Evolutionary conservation across 2,329 filamentous ascomycete genomes (phyloP).

Genomic region (Ceratocystis alfenasii): DNA sequence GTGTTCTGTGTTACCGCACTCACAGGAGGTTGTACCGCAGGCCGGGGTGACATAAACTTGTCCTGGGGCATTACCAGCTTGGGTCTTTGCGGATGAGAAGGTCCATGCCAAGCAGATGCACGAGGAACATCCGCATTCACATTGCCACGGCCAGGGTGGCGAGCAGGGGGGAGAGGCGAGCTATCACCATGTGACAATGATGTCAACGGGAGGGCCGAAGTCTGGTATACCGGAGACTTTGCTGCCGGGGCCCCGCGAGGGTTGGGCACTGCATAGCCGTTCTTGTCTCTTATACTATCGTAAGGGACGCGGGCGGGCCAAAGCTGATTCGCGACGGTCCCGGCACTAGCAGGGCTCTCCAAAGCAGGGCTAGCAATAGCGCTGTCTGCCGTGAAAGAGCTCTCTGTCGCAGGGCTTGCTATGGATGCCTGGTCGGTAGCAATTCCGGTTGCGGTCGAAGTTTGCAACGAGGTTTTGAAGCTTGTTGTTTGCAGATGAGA

Average conservation of each 20-base stretch:
- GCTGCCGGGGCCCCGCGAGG: neutral
- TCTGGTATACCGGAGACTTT: neutral
- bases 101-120: constrained; percentile 5
- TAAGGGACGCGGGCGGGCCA: constrained; percentile 17
- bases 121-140: constrained; percentile 1
- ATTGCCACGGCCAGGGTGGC: constrained; percentile 12
- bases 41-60: constrained; percentile 12
- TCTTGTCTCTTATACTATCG: constrained; percentile 16
- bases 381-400: neutral
- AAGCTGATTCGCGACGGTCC: constrained; percentile 2
- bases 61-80: constrained; percentile 4
- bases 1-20: constrained; percentile 7
- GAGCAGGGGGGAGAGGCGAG: neutral
- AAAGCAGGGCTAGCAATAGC: constrained; percentile 1
- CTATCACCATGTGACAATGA: neutral
- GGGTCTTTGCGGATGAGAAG: neutral
- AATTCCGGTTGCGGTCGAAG: neutral
- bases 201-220: neutral
- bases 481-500: neutral
- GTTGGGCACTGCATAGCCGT: constrained; percentile 13
- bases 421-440: neutral
- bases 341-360: constrained; percentile 3
- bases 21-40: constrained; percentile 11
- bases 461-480: neutral
- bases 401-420: neutral